Conservation (phyloP, 2,329 filamentous ascomycete species). For the Periconia sp. region DNA sequence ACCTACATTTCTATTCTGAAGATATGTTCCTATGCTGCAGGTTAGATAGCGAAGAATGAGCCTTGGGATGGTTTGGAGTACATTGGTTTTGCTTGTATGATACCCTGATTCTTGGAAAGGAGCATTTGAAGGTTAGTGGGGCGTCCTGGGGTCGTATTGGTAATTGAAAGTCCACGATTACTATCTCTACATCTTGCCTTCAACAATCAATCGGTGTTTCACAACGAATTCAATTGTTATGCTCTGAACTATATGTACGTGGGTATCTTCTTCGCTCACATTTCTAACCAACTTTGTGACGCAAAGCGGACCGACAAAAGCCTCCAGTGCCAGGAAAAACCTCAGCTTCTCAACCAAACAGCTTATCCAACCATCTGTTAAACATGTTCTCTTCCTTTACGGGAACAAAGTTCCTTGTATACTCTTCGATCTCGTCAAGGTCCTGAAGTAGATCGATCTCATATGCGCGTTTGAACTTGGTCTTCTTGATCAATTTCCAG, state of each 20-base stretch:
- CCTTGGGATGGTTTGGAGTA: background rate
- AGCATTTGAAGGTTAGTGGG: no score
- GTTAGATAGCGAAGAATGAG: background rate
- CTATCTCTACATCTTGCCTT: no score
- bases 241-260: no score
- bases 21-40: background rate
- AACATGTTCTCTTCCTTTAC: slow-evolving; percentile 54
- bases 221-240: no score
- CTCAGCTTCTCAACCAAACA: slow-evolving; percentile 50
- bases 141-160: no score
- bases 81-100: background rate
- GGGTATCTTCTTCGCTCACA: no score
- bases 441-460: slow-evolving; percentile 70
- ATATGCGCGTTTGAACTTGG: slow-evolving; percentile 60
- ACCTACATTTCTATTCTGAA: slow-evolving; percentile 53
- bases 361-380: slow-evolving; percentile 52
- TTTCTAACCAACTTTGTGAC: no score
- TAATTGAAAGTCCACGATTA: no score
- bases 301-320: no score
- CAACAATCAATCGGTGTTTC: no score
- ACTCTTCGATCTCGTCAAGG: slow-evolving; percentile 71
- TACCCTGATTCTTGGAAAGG: no score
- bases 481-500: slow-evolving; percentile 75
- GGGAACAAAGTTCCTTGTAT: slow-evolving; percentile 66
- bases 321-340: no score